Evolutionary conservation across 164 flowering plant genomes (phyloP), one percentile per base, ranked within the genome.

Genomic region (Aristolochia contorta): DNA sequence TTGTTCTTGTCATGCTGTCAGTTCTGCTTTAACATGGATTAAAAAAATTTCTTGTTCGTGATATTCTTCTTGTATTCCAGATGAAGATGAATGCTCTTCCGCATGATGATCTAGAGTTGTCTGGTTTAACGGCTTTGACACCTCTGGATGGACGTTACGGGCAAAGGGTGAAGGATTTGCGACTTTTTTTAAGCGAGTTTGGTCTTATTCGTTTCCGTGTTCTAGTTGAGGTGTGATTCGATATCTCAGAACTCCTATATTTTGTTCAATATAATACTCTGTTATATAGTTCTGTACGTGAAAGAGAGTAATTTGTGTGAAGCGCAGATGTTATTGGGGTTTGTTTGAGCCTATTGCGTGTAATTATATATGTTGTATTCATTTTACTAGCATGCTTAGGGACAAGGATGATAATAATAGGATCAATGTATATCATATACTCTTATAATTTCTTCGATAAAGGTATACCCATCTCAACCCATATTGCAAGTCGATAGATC

Each of bases 141-240:
- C 96, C 96, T 8, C 72, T 92, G 82, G 98, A 92, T 72, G 98
- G 97, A 56, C 87, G 99, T 12, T 94, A 94, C 53, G 77, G 91
- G 85, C 64, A 65, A 48, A 91, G 84, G 76, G 96, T 91, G 24
- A 80, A 91, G 78, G 96, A 93, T 22, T 75, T 93, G 82, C 80
- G 85, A 54, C 84, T 84, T 41, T 80, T 67, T 61, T 70, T 88
- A 80, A 87, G 96, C 56, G 97, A 91, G 72, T 94, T 75, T 76
- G 96, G 91, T 6, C 72, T 91, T 2, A 89, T 87, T 54, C 81
- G 74, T 54, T 91, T 69, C 60, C 82, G 99, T 1, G 87, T 87
- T 63, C 67, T 91, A 0, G 95, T 91, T 58, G 97, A 91, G 97
- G 96, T 94, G 76, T 32, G 33, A 0, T 68, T 61, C n/a, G 47